A percentile compares a stretch with the other conserved stretches of the same genome.
These are phyloP conservation scores for Przewalskia tangutica DNA, from an alignment of 257 asterid genomes.

Conservation along the genomic window DNA sequence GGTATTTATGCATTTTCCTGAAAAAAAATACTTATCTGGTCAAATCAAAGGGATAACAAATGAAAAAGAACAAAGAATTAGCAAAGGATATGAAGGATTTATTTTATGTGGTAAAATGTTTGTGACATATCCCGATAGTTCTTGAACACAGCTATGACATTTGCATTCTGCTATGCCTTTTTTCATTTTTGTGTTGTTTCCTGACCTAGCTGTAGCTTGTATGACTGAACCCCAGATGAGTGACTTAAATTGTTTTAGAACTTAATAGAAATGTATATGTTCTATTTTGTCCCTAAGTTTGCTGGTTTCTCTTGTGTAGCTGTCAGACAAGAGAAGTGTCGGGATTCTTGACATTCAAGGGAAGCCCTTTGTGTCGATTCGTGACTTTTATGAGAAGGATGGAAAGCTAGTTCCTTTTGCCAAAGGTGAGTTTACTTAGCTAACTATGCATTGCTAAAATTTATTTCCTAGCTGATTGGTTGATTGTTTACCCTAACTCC, in stretches of 20 bases:
- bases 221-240: neutral
- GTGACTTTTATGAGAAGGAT: slow-evolving; percentile 35
- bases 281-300: neutral
- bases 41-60: neutral
- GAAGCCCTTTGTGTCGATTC: slow-evolving; percentile 37
- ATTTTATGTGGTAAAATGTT: neutral
- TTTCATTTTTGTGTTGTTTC: neutral
- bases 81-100: neutral
- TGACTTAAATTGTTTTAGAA: neutral
- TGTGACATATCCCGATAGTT: neutral
- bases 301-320: slow-evolving; percentile 26
- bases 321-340: slow-evolving; percentile 41
- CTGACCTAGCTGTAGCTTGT: neutral
- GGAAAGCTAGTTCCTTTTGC: slow-evolving; percentile 33
- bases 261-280: neutral
- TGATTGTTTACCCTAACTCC: neutral
- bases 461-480: neutral
- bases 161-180: neutral
- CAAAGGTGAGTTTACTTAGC: slow-evolving; percentile 27
- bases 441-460: neutral
- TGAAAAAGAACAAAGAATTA: neutral
- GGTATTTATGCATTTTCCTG: too few relatives aligned
- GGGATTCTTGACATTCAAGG: slow-evolving; percentile 28
- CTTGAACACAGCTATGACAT: neutral
- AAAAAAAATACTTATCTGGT: neutral